Evolutionary conservation across 257 asterid species (phyloP).

Genomic region (Apocynum venetum): DNA sequence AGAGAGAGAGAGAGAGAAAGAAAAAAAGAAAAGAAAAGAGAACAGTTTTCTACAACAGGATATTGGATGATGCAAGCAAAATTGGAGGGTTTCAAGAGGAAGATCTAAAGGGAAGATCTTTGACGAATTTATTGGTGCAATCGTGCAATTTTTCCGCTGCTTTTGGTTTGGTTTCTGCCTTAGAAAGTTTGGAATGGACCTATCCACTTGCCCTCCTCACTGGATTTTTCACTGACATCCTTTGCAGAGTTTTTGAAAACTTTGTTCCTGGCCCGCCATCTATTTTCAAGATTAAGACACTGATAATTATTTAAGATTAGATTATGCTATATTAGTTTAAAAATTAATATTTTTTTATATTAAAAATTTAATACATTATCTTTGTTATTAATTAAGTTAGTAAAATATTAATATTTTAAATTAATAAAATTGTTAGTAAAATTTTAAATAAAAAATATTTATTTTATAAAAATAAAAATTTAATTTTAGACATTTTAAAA

Average conservation of each 20-base stretch:
- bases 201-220: conserved; percentile 1
- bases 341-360: too few relatives aligned
- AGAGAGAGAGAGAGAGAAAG: conserved; percentile 10
- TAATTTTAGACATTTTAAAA: too few relatives aligned
- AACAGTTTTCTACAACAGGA: not conserved
- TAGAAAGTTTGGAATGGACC: not conserved
- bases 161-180: not conserved
- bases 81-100: conserved; percentile 31
- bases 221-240: not conserved
- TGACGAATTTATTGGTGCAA: conserved; percentile 55
- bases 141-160: conserved; percentile 9
- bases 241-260: not conserved
- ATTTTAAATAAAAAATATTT: too few relatives aligned
- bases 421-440: too few relatives aligned
- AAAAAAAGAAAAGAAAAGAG: not conserved
- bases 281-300: not conserved
- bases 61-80: conserved; percentile 71
- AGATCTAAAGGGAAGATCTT: conserved; percentile 61
- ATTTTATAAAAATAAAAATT: too few relatives aligned
- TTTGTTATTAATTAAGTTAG: too few relatives aligned
- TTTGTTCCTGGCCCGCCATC: not conserved
- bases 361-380: too few relatives aligned
- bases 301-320: too few relatives aligned
- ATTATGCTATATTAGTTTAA: too few relatives aligned
- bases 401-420: too few relatives aligned